These are phyloP conservation scores for Panicum hallii DNA, from an alignment of 202 grass and related monocot species.

Conservation along the genomic window DNA sequence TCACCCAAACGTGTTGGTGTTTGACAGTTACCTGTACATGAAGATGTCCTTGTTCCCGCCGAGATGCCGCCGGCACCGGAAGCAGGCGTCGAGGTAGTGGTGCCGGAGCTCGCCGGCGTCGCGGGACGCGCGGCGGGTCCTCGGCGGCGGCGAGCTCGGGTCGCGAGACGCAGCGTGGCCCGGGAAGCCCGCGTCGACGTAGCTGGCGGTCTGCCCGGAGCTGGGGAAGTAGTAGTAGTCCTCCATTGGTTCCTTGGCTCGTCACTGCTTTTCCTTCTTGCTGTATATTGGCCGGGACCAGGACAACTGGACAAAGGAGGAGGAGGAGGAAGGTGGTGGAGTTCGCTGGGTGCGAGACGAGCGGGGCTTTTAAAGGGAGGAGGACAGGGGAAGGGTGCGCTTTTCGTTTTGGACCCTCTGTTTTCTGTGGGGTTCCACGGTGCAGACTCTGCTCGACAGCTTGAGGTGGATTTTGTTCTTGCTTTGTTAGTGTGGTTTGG, in stretches of 20 bases:
- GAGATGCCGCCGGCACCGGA: constrained; percentile 54
- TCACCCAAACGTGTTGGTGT: background rate
- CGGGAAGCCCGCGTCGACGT: background rate
- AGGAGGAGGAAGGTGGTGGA: constrained; percentile 25
- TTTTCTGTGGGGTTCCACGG: background rate
- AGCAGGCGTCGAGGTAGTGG: constrained; percentile 73
- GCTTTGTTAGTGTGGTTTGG: background rate
- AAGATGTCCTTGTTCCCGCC: constrained; percentile 58
- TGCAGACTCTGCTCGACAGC: background rate
- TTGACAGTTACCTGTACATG: constrained; percentile 61
- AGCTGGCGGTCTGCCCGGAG: background rate
- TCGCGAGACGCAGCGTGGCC: background rate
- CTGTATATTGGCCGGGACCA: background rate
- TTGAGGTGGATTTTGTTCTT: background rate
- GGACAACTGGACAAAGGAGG: background rate
- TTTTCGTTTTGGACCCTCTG: constrained; percentile 30
- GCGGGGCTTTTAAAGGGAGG: constrained; percentile 22
- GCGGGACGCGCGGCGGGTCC: constrained; percentile 11
- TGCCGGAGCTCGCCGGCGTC: background rate
- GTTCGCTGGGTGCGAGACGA: background rate
- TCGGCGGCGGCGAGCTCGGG: background rate
- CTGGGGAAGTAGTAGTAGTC: constrained; percentile 28
- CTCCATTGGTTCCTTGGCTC: constrained; percentile 43
- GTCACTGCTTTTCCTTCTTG: background rate
- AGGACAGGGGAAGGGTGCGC: no score